These are phyloP conservation scores for Akanthomyces dipterigenus DNA, from an alignment of 2,329 filamentous ascomycete species.

Conservation along the genomic window DNA sequence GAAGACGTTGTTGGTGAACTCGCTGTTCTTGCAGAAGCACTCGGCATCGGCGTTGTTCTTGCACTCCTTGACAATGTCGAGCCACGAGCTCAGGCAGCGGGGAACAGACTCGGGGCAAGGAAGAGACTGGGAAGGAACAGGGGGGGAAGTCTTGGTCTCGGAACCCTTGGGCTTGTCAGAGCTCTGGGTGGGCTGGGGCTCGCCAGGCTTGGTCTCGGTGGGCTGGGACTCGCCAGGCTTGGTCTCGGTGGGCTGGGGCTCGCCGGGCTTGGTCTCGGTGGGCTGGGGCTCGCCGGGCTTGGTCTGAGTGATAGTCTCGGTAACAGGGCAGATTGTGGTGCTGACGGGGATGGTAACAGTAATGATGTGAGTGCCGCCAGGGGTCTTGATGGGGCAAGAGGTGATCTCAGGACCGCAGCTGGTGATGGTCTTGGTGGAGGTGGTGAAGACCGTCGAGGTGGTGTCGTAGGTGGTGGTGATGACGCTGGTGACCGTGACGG, in stretches of 20 bases:
- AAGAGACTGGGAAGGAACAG: constrained; percentile 26
- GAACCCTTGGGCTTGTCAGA: constrained; percentile 23
- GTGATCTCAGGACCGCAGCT: constrained; percentile 39
- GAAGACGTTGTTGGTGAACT: constrained; percentile 74
- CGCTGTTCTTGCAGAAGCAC: constrained; percentile 80
- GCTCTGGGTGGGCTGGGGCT: neutral
- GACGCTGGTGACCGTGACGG: constrained; percentile 16
- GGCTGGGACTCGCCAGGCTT: too few relatives aligned
- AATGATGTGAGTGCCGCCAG: constrained; percentile 37
- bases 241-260: constrained; percentile 12
- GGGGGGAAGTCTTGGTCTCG: constrained; percentile 22
- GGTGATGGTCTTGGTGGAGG: constrained; percentile 42
- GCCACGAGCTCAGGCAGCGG: constrained; percentile 87
- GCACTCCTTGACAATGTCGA: constrained; percentile 62
- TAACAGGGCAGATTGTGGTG: constrained; percentile 56
- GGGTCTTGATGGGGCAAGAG: constrained; percentile 43
- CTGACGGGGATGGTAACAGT: constrained; percentile 50
- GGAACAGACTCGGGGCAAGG: constrained; percentile 69
- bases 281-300: neutral
- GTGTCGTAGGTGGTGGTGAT: constrained; percentile 33
- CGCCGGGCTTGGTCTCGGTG: constrained; percentile 2
- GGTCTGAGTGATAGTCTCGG: constrained; percentile 31
- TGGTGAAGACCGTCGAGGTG: constrained; percentile 46
- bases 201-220: constrained; percentile 10
- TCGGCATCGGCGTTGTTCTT: constrained; percentile 71